A percentile compares a stretch with the other conserved stretches of the same genome.
Evolutionary conservation across 2,329 filamentous ascomycete species (phyloP).

Genomic region (Colletotrichum sp.): DNA sequence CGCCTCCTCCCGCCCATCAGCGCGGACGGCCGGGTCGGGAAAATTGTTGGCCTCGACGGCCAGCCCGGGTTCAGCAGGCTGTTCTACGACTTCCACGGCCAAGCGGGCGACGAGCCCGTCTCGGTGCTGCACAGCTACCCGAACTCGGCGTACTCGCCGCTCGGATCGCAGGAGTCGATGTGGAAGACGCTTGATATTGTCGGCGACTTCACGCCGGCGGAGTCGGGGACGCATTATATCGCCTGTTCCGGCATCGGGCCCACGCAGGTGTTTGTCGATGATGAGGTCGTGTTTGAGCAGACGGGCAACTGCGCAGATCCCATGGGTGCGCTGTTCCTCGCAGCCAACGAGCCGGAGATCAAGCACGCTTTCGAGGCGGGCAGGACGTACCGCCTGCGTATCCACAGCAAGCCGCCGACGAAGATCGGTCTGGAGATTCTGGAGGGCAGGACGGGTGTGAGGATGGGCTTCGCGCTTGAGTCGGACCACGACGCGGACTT

Average conservation of each 20-base stretch:
- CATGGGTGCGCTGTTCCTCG: constrained; percentile 39
- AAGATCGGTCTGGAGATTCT: constrained; percentile 35
- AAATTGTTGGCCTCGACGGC: constrained; percentile 34
- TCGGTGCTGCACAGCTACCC: constrained; percentile 28
- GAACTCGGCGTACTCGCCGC: constrained; percentile 27
- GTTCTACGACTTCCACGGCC: constrained; percentile 30
- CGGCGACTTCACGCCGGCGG: constrained; percentile 33
- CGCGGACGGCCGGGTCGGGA: constrained; percentile 25
- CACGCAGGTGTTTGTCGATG: constrained; percentile 34
- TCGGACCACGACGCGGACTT: constrained; percentile 61
- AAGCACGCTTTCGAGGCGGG: constrained; percentile 29
- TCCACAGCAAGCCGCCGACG: constrained; percentile 34
- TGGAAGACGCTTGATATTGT: constrained; percentile 33
- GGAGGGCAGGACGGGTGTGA: constrained; percentile 34
- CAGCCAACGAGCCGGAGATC: constrained; percentile 34
- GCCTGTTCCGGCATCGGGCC: constrained; percentile 34
- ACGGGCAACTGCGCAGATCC: constrained; percentile 33
- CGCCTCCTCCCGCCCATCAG: constrained; percentile 27
- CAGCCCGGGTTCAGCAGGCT: constrained; percentile 35
- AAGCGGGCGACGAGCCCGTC: constrained; percentile 24
- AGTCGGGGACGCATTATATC: constrained; percentile 36
- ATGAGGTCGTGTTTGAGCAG: constrained; percentile 35
- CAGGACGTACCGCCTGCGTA: constrained; percentile 33
- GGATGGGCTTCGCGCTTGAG: constrained; percentile 35
- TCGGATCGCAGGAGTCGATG: constrained; percentile 23